phyloP scores from a whole-genome alignment of 805 yeast genomes.

The Zygoascus flipseniorum region DNA sequence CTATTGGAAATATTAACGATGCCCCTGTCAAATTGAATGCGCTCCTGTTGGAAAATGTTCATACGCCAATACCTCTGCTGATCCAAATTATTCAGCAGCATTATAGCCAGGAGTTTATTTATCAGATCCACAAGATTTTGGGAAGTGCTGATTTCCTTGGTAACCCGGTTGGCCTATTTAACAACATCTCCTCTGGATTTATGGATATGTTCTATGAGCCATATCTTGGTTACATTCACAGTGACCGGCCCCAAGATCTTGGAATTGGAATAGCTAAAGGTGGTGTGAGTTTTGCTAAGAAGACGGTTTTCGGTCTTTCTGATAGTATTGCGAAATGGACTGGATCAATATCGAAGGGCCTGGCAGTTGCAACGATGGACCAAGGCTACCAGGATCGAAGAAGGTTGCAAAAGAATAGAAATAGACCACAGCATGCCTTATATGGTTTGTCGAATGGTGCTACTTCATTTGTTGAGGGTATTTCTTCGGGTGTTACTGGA shows the following conservation, averaged over 20 bases:
- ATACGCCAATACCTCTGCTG: slow-evolving; percentile 75
- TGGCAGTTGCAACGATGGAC: slow-evolving; percentile 86
- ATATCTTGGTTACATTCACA: slow-evolving; percentile 88
- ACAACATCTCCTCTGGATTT: slow-evolving; percentile 88
- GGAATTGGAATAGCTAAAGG: slow-evolving; percentile 97
- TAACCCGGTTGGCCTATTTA: slow-evolving; percentile 94
- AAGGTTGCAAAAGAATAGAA: slow-evolving; percentile 53
- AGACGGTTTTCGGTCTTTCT: slow-evolving; percentile 89
- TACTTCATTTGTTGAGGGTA: slow-evolving; percentile 74
- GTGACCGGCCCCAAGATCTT: slow-evolving; percentile 90
- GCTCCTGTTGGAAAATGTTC: slow-evolving; percentile 74
- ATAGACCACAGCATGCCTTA: slow-evolving; percentile 74
- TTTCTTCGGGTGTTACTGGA: slow-evolving; percentile 84
- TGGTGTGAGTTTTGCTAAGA: slow-evolving; percentile 85
- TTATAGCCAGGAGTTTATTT: slow-evolving; percentile 84
- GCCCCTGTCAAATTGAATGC: slow-evolving; percentile 92
- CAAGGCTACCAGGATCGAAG: slow-evolving; percentile 74
- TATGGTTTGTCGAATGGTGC: slow-evolving; percentile 84
- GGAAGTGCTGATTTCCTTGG: slow-evolving; percentile 97
- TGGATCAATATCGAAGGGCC: slow-evolving; percentile 89
- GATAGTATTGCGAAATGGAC: slow-evolving; percentile 91
- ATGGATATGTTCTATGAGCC: slow-evolving; percentile 97
- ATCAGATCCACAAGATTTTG: slow-evolving; percentile 82
- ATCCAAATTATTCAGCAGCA: slow-evolving; percentile 67
- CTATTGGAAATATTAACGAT: slow-evolving; percentile 92